Evolutionary conservation across 192 early-diverging fungal species (phyloP).

Genomic region (Linnemannia schmuckeri): DNA sequence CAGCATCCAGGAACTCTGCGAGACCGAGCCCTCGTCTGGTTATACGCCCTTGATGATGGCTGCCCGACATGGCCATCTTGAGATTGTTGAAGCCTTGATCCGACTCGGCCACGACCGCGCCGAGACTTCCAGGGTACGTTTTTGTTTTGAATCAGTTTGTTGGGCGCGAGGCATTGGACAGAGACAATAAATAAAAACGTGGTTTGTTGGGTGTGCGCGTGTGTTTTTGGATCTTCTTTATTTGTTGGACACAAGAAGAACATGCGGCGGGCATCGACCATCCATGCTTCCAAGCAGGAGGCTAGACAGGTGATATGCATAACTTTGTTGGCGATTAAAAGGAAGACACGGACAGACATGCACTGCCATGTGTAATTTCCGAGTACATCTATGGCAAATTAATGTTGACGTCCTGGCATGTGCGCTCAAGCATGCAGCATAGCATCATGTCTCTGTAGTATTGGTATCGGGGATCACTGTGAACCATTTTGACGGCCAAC

Average conservation of each 20-base stretch:
- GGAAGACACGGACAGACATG: background rate
- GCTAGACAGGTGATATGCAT: background rate
- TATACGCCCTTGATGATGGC: constrained; percentile 53
- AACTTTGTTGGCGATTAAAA: background rate
- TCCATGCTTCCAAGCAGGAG: background rate
- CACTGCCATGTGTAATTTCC: background rate
- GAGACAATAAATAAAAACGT: background rate
- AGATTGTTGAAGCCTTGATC: constrained; percentile 45
- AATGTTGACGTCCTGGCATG: background rate
- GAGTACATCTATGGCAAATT: background rate
- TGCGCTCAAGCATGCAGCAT: background rate
- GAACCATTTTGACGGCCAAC: background rate
- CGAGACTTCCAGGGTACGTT: constrained; percentile 47
- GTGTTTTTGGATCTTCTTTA: background rate
- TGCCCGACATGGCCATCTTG: constrained; percentile 43
- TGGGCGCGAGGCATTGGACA: background rate
- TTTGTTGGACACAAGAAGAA: background rate
- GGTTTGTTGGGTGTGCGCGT: background rate
- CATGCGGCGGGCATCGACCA: background rate
- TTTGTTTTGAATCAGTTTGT: background rate
- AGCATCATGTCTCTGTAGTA: background rate
- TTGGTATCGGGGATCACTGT: background rate
- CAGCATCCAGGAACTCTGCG: constrained; percentile 33
- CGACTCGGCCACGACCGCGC: constrained; percentile 42
- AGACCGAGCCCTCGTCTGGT: constrained; percentile 37